Percentiles rank a stretch among this genome's conserved stretches.
Conservation (phyloP, 257 asterid species). For the Hygrophila difformis region DNA sequence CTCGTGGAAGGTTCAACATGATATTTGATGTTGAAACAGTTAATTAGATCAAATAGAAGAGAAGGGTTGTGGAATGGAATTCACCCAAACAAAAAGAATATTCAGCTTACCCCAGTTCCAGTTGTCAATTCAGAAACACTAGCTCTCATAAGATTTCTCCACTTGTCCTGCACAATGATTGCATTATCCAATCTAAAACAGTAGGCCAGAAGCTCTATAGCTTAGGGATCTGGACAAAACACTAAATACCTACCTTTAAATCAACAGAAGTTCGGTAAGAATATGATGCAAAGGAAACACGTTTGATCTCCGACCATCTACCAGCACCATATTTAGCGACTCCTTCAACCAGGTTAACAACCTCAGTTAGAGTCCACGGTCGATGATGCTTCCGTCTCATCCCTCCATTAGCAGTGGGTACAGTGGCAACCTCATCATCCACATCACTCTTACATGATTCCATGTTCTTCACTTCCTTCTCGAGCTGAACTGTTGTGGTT, state of each 20-base stretch:
- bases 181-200: constrained; percentile 4
- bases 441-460: constrained; percentile 38
- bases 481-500: constrained; percentile 30
- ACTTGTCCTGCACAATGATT: constrained; percentile 64
- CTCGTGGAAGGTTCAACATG: not conserved
- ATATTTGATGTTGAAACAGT: not conserved
- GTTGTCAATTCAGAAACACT: constrained; percentile 68
- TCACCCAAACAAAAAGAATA: constrained; percentile 1
- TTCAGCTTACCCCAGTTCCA: constrained; percentile 60
- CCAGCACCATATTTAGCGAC: constrained; percentile 92
- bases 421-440: constrained; percentile 40
- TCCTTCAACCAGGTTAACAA: constrained; percentile 88
- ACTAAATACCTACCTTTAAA: constrained; percentile 53
- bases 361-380: constrained; percentile 89
- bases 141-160: constrained; percentile 96
- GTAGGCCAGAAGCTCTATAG: not conserved
- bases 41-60: constrained; percentile 5
- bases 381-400: constrained; percentile 93
- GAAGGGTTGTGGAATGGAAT: constrained; percentile 3
- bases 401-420: constrained; percentile 51
- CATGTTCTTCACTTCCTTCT: constrained; percentile 27
- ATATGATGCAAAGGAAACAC: constrained; percentile 71
- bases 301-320: constrained; percentile 97
- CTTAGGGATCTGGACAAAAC: constrained; percentile 6
- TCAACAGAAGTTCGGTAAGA: constrained; percentile 95